Evolutionary conservation across 768 basidiomycete species (phyloP), one percentile per base, ranked within the genome.

Genomic region (Pleurotus ostreatus): DNA sequence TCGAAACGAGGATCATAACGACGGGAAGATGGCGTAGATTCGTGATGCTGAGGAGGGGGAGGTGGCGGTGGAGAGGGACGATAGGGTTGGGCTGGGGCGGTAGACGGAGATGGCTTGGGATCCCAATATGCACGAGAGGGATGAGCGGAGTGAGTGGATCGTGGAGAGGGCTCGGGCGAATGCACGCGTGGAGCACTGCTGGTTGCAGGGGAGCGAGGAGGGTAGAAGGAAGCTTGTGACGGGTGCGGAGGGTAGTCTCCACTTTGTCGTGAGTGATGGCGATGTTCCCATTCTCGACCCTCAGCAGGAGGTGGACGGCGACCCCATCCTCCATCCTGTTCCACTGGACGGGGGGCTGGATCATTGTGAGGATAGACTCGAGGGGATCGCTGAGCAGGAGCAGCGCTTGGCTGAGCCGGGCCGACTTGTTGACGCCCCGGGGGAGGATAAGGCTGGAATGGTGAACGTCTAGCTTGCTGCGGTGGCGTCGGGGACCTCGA

Each of bases 1-100:
- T 83, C 82, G 58, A 79, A 79, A 18, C 81, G 74, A 5, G 85
- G 85, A 61, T 89, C 88, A 59, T 89, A 89, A 15, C 87, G 76
- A 60, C 82, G 74, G 11, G 30, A 34, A 34, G 30, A 34, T 13
- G 68, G 71, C 0, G 76, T 63, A 23, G 67, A 73, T 49, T 83
- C 83, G 9, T 73, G 72, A 26, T 71, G 73, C 8, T 68, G 68
- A 4, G 68, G 64, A 38, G 65, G 66, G 7, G 70, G 71, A 2
- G 66, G 73, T 51, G 74, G 70, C 4, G 72, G 68, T 30, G 66
- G 67, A 43, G 71, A 65, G 26, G 65, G 57, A 47, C 66, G 70
- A 37, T 72, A 61, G 11, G 69, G 53, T 55, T 65, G 64, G 46
- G 69, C 43, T 52, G 70, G 71, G 3, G 71, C 62, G 7, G 71